Evolutionary conservation across 2,329 filamentous ascomycete genomes (phyloP).

Genomic region (Apiospora rasikravindrae): DNA sequence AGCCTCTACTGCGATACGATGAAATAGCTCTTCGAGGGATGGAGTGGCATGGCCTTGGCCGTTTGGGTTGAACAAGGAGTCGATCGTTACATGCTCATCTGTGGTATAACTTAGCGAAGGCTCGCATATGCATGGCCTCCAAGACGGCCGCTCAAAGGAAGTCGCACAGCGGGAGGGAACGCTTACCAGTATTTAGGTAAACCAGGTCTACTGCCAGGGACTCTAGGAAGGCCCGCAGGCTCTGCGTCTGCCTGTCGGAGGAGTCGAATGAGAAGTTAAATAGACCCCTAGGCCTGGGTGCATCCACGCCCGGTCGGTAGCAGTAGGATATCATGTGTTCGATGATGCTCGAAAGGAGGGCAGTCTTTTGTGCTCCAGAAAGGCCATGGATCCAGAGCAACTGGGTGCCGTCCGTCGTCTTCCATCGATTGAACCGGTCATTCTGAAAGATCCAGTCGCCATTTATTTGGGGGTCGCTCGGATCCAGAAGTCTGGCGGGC

Average conservation of each 20-base stretch:
- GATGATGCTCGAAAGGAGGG: neutral
- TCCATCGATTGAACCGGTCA: neutral
- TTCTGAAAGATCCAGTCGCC: neutral
- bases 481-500: neutral
- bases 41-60: neutral
- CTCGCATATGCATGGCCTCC: neutral
- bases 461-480: constrained; percentile 1
- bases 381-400: neutral
- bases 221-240: neutral
- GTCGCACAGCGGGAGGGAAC: neutral
- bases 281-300: neutral
- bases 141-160: neutral
- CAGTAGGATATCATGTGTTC: neutral
- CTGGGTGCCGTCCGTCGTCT: neutral
- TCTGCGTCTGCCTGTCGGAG: constrained; percentile 12
- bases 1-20: neutral
- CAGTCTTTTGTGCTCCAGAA: neutral
- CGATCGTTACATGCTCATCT: neutral
- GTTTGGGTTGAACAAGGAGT: neutral
- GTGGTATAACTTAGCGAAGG: neutral
- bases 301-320: neutral
- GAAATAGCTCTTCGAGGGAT: neutral
- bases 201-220: neutral
- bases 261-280: constrained; percentile 14
- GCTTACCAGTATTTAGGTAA: neutral